Evolutionary conservation across 1,284 basidiomycete species (phyloP), one percentile per base, ranked within the genome.

Genomic region (Hemileia vastatrix): DNA sequence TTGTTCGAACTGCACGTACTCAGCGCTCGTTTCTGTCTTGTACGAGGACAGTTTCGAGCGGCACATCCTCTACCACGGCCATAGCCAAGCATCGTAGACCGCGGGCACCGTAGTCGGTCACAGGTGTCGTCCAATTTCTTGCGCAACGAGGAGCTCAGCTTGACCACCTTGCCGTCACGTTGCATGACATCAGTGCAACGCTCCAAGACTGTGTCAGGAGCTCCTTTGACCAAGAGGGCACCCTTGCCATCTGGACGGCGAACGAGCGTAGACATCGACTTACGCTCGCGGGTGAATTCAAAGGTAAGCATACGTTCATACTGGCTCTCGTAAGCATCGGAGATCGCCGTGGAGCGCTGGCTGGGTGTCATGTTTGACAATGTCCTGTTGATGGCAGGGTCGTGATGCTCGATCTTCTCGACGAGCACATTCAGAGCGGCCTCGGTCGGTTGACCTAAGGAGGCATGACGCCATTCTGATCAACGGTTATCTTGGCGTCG

Each of bases 191-290:
- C 82, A 3, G 83, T 84, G 77, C 90, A 94, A 51, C 90, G 85
- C 54, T 93, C 91, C 64, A 98, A 79, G 36, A 98, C 87, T 19
- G 87, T 86, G 78, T 98, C 94, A 2, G 93, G 94, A 0, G 94
- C 95, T 52, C 95, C 94, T 77, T 98, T 98, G 75, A 88, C 90
- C 71, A 92, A 86, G 1, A 94, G 79, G n/a, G 85, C 68, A 18
- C 69, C 72, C 21, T 47, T 77, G 36, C 84, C 84, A n/a, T 83
- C 81, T 64, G 82, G 77, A 19, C 66, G 73, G 64, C 79, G 81
- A 54, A 89, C 85, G 54, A 97, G 83, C 43, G 94, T 91, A 21
- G 93, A 96, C 94, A 97, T 97, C 83, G 91, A 92, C 79, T 97
- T 97, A 76, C 93, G 87, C 77, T 97, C 94, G 36, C 94, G 86